These are phyloP conservation scores for Brassica nigra DNA, from an alignment of 345 rosid species.

Conservation along the genomic window DNA sequence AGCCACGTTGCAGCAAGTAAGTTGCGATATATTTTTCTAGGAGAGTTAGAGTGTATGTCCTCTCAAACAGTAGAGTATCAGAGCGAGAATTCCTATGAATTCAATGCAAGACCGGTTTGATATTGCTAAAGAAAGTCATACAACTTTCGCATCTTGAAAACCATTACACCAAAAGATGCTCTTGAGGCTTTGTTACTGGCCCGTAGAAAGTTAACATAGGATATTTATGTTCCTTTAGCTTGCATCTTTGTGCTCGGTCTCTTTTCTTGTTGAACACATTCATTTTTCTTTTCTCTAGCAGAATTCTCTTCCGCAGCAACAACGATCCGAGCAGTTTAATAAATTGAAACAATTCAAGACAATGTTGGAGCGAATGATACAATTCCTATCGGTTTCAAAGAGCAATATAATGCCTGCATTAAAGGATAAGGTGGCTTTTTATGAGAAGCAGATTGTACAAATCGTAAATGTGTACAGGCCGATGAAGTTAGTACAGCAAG, in stretches of 20 bases:
- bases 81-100: not conserved
- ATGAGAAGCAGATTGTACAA: conserved; percentile 73
- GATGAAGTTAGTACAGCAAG: conserved; percentile 64
- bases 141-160: conserved; percentile 11
- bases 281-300: conserved; percentile 43
- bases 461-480: conserved; percentile 58
- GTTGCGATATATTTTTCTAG: not conserved
- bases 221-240: conserved; percentile 23
- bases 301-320: conserved; percentile 65
- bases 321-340: conserved; percentile 69
- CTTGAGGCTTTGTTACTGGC: conserved; percentile 19
- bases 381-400: conserved; percentile 59
- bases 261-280: not conserved
- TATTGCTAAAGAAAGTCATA: not conserved
- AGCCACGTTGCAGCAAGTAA: conserved; percentile 67
- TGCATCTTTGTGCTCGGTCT: conserved; percentile 25
- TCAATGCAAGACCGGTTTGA: conserved; percentile 3
- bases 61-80: not conserved
- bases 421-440: conserved; percentile 68
- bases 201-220: conserved; percentile 7
- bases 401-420: conserved; percentile 43
- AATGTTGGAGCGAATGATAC: conserved; percentile 69
- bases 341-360: conserved; percentile 60
- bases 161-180: conserved; percentile 1
- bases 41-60: not conserved